Base-by-base conservation (phyloP, 2,329 filamentous ascomycete species). In the Fusarium brevicatenulatum region DNA sequence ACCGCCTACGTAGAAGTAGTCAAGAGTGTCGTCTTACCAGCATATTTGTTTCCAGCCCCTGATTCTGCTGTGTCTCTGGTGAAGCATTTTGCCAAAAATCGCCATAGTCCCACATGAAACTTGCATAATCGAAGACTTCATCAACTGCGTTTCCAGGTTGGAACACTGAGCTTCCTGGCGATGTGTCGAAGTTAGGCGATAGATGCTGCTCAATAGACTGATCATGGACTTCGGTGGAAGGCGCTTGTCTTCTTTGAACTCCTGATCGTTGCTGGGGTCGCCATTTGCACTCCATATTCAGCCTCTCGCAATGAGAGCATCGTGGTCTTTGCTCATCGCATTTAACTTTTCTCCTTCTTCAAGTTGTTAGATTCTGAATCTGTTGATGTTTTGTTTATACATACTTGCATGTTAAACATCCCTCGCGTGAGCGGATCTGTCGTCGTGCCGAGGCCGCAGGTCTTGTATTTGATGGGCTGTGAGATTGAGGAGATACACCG, bases 201-300 rank as follows among this genome's bases (percentile, higher is more conserved):
- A 74, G 46, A 36, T 70, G 75, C 52, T 75, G 77, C 16, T 74
- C 76, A 2, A 70, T 52, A 23, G 58, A 47, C 5, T 68, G 53
- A 39, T 53, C 52, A 36, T 25, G 34, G 30, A 63, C 63, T 39
- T 69, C 70, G 16, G 54, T 34, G 23, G 54, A 37, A 25, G 61
- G 34, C 36, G 64, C 30, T 42, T 71, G 72, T 47, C 71, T 75
- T 36, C 70, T 68, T 42, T 74, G 71, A 53, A 62, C 60, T 44
- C 76, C 66, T 61, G 75, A 70, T 40, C 78, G 70, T 54, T 80
- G 76, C 68, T 82, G 74, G 37, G 81, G 77, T 43, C 82, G 82
- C 86, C 86, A 88, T 67, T 83, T 85, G 78, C 86, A 88, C 63
- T 87, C 83, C 53, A 88, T 80, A 68, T 87, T 87, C 18, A 88